These are phyloP conservation scores for Onygena corvina DNA, from an alignment of 2,329 filamentous ascomycete genomes.

Conservation along the genomic window DNA sequence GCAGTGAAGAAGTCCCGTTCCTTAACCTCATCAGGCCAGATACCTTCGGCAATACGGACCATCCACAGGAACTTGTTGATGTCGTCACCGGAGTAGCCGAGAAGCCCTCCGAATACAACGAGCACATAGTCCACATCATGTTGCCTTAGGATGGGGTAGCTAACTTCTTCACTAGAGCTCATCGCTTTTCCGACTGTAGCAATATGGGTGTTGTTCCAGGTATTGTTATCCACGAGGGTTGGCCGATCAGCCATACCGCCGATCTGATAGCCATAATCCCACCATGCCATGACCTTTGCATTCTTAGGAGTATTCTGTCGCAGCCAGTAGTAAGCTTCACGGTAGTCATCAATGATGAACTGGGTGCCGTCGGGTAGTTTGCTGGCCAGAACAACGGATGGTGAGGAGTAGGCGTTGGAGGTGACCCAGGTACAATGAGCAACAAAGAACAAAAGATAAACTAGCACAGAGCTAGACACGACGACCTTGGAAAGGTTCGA, in stretches of 20 bases:
- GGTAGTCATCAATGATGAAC: conserved; percentile 98
- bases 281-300: conserved; percentile 99
- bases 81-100: conserved; percentile 96
- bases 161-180: conserved; percentile 94
- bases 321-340: conserved; percentile 98
- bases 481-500: conserved; percentile 63
- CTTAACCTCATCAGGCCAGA: conserved; percentile 98
- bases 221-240: conserved; percentile 98
- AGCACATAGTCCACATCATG: conserved; percentile 99
- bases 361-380: conserved; percentile 86
- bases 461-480: conserved; percentile 58
- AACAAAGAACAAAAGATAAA: conserved; percentile 87
- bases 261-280: conserved; percentile 99
- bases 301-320: conserved; percentile 91
- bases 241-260: conserved; percentile 97
- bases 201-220: conserved; percentile 99
- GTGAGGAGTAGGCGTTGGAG: conserved; percentile 96
- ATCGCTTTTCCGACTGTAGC: conserved; percentile 98
- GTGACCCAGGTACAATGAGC: conserved; percentile 99
- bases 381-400: conserved; percentile 90
- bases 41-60: conserved; percentile 96
- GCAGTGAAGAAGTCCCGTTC: conserved; percentile 92
- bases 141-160: conserved; percentile 95
- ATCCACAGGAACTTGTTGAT: conserved; percentile 99
- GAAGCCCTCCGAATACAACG: conserved; percentile 85